These are phyloP conservation scores for Ormosia semicastrata DNA, from an alignment of 306 rosid species.

Conservation along the genomic window DNA sequence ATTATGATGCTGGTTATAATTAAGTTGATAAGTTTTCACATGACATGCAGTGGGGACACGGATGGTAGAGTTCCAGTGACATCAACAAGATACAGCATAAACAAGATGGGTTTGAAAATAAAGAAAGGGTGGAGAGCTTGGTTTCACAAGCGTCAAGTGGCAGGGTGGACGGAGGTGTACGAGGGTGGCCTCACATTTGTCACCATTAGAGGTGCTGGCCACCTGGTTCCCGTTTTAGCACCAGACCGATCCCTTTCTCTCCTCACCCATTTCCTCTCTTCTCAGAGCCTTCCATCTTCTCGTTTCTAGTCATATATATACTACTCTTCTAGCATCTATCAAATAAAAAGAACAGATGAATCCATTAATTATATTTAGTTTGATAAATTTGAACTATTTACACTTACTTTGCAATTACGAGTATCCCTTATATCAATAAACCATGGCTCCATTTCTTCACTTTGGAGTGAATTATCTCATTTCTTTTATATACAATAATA, in stretches of 20 bases:
- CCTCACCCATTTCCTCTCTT: slow-evolving; percentile 55
- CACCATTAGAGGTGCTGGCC: slow-evolving; percentile 81
- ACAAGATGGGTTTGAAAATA: slow-evolving; percentile 40
- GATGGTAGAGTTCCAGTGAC: slow-evolving; percentile 72
- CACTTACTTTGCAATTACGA: background rate
- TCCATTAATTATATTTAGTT: background rate
- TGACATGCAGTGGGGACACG: slow-evolving; percentile 58
- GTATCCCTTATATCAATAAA: background rate
- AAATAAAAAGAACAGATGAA: background rate
- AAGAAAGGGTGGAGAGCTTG: slow-evolving; percentile 61
- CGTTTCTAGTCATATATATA: background rate
- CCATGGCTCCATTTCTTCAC: too few relatives aligned
- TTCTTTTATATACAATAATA: too few relatives aligned
- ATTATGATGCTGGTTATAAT: too few relatives aligned
- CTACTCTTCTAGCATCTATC: background rate
- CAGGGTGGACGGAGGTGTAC: slow-evolving; percentile 59
- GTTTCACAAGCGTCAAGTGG: slow-evolving; percentile 52
- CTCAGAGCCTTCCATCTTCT: slow-evolving; percentile 42
- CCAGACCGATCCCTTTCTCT: slow-evolving; percentile 59
- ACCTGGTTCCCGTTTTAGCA: slow-evolving; percentile 53
- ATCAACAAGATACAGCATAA: slow-evolving; percentile 61
- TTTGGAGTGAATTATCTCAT: too few relatives aligned
- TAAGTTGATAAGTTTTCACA: background rate
- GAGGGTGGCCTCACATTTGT: slow-evolving; percentile 55
- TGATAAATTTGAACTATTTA: background rate